phyloP scores from a whole-genome alignment of 257 asterid genomes.

The Solanum chiquidenum region DNA sequence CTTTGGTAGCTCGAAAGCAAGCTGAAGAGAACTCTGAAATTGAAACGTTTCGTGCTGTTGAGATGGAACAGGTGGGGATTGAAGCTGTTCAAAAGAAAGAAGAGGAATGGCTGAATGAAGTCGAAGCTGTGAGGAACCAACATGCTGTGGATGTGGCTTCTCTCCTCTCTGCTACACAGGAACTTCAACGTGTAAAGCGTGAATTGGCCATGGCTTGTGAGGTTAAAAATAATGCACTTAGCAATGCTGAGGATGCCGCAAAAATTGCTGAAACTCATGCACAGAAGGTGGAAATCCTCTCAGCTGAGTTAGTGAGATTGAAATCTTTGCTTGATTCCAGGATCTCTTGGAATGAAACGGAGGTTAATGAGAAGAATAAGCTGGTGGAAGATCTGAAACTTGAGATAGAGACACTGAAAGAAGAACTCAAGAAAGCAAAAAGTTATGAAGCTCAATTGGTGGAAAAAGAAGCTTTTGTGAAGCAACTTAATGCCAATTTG shows the following conservation, averaged over 20 bases:
- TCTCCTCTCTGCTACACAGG: constrained; percentile 61
- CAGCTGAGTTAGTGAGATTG: constrained; percentile 62
- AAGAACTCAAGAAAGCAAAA: constrained; percentile 51
- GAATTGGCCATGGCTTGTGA: constrained; percentile 49
- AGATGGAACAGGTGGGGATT: constrained; percentile 87
- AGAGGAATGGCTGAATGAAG: constrained; percentile 70
- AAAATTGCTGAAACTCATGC: constrained; percentile 64
- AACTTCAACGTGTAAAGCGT: constrained; percentile 64
- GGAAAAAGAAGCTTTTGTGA: constrained; percentile 58
- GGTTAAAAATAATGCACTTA: constrained; percentile 72
- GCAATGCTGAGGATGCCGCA: constrained; percentile 74
- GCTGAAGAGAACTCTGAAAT: constrained; percentile 85
- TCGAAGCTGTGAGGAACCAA: constrained; percentile 65
- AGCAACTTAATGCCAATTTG: constrained; percentile 73
- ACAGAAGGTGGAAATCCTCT: constrained; percentile 53
- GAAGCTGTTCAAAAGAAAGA: constrained; percentile 79
- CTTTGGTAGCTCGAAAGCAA: constrained; percentile 65
- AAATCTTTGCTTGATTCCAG: constrained; percentile 57
- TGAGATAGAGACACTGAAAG: constrained; percentile 53
- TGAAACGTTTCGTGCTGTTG: constrained; percentile 78
- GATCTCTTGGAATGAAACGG: constrained; percentile 35
- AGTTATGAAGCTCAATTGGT: constrained; percentile 36
- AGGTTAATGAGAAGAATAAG: constrained; percentile 44
- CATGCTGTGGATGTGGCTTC: constrained; percentile 68
- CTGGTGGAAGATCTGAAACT: constrained; percentile 43